These are phyloP conservation scores for Fusarium dlaminii DNA, from an alignment of 2,329 filamentous ascomycete species.

Conservation along the genomic window DNA sequence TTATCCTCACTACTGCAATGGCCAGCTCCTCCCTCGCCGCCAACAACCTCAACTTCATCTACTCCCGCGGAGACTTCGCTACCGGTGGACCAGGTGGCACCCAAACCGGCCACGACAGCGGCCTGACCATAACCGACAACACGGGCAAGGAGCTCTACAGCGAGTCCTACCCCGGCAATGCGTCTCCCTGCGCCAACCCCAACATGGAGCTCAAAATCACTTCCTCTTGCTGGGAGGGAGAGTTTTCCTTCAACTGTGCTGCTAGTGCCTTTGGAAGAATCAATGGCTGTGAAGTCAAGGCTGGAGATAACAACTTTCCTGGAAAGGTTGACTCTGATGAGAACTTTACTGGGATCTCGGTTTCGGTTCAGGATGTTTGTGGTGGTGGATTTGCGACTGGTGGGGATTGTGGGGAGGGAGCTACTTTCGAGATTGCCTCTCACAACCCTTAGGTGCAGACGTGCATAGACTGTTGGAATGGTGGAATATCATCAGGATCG, in stretches of 20 bases:
- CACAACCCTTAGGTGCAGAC: neutral
- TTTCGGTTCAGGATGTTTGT: neutral
- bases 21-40: neutral
- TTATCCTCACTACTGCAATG: neutral
- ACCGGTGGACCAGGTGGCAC: neutral
- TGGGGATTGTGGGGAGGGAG: neutral
- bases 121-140: neutral
- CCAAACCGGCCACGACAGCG: neutral
- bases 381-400: neutral
- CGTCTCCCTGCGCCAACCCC: neutral
- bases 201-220: neutral
- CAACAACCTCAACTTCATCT: neutral
- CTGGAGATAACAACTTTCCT: neutral
- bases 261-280: neutral
- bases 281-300: neutral
- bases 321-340: neutral
- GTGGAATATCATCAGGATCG: accelerated
- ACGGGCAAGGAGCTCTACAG: neutral
- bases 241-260: neutral
- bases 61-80: neutral
- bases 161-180: neutral
- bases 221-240: neutral
- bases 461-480: neutral
- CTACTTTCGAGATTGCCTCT: neutral
- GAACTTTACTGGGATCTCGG: neutral